Conservation (phyloP, 768 basidiomycete genomes). For the Pisolithus orientalis region DNA sequence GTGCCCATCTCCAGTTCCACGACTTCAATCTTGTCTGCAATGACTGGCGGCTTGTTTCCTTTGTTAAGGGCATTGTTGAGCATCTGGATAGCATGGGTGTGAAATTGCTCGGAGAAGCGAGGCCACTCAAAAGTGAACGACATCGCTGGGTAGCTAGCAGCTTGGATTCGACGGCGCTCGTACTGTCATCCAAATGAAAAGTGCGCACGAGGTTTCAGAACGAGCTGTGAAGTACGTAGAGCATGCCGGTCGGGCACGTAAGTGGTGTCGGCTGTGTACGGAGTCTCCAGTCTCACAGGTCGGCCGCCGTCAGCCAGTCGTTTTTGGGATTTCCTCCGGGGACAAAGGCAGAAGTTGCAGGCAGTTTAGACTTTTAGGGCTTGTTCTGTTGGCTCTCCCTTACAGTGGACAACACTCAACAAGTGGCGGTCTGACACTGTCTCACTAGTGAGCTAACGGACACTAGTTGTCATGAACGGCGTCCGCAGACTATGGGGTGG, state of each 20-base stretch:
- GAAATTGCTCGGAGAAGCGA: slow-evolving; percentile 93
- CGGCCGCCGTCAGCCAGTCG: neutral
- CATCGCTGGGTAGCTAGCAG: slow-evolving; percentile 35
- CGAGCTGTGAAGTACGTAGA: no score
- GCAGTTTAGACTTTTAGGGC: neutral
- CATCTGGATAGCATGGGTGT: slow-evolving; percentile 94
- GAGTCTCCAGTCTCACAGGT: no score
- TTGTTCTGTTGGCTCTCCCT: neutral
- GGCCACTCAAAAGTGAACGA: slow-evolving; percentile 96
- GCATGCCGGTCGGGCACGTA: no score
- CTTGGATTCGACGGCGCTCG: no score
- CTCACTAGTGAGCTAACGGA: neutral
- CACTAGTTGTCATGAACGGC: slow-evolving; percentile 49
- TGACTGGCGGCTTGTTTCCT: slow-evolving; percentile 95
- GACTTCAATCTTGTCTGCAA: slow-evolving; percentile 95
- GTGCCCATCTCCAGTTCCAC: slow-evolving; percentile 99
- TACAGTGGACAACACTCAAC: slow-evolving; percentile 1
- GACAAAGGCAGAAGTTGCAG: neutral
- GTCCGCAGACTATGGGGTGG: slow-evolving; percentile 58
- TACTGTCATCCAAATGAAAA: no score
- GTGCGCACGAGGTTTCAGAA: no score
- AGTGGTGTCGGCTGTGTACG: neutral
- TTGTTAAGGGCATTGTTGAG: slow-evolving; percentile 95
- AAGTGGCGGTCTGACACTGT: no score
- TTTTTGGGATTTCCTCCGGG: neutral